Base-by-base conservation (phyloP, 2,329 filamentous ascomycete genomes). In the Fusarium sarcochroum region DNA sequence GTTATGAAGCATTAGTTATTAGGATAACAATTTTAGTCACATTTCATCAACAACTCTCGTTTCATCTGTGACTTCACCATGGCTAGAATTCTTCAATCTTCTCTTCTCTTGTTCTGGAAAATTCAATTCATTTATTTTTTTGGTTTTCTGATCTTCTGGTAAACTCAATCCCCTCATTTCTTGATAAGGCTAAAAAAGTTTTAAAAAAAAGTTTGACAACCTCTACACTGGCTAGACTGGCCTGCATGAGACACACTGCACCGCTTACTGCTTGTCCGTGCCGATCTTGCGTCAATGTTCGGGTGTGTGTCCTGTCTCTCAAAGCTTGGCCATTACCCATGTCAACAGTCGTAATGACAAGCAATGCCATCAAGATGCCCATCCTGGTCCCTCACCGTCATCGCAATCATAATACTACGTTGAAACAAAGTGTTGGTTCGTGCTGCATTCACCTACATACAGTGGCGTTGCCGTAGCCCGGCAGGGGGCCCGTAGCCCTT, bases 401-500 rank as follows among this genome's bases (percentile, higher is more conserved):
- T 38, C n/a, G 38, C 41, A 44, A 35, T 50, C 45, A 18, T 21
- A 21, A 23, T 45, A 4, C 20, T 23, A 58, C 40, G 25, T 50
- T 35, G n/a, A 44, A 48, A 34, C 37, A 56, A 46, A 23, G 45
- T 18, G 38, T 21, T 42, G 18, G n/a, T 25, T 20, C 44, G 40
- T 57, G 11, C 30, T 46, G 17, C 25, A 51, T 32, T 32, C n/a
- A 45, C 35, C 18, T 32, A 18, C 35, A 32, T 10, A 5, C 17
- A 37, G 34, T 65, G 48, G 45, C 34, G 40, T 47, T 20, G 38
- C 15, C 47, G 54, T 65, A 27, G 45, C 49, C 14, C 51, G 57
- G 66, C 34, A 50, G 45, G 25, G 40, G n/a, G 42, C 52, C 61
- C 66, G 56, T 69, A 53, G 34, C 51, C 21, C 47, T 66, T 6